Evolutionary conservation across 1,284 basidiomycete genomes (phyloP).

Genomic region (Cryptococcus floricola): DNA sequence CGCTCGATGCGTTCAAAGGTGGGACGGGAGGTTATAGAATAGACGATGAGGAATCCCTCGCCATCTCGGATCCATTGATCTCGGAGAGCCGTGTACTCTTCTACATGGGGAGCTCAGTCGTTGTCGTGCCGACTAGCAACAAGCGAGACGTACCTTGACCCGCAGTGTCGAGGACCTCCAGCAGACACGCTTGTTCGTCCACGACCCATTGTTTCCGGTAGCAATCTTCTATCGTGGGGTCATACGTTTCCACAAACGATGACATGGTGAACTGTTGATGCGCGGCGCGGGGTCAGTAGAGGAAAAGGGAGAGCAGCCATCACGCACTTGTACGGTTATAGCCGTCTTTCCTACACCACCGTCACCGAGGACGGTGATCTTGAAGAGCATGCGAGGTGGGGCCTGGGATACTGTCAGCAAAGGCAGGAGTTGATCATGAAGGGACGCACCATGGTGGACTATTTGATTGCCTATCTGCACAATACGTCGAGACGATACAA

Average conservation of each 20-base stretch:
- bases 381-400: constrained; percentile 42
- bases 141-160: constrained; percentile 67
- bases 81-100: constrained; percentile 94
- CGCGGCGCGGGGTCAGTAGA: neutral
- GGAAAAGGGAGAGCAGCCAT: neutral
- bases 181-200: constrained; percentile 84
- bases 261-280: constrained; percentile 73
- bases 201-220: constrained; percentile 89
- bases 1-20: constrained; percentile 92
- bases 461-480: neutral
- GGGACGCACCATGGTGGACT: neutral
- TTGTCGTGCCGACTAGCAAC: no score
- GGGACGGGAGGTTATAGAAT: constrained; percentile 91
- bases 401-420: neutral
- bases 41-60: constrained; percentile 97
- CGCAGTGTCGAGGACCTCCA: constrained; percentile 90
- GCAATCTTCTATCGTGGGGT: constrained; percentile 84
- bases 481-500: neutral
- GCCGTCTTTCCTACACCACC: constrained; percentile 98
- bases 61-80: constrained; percentile 99
- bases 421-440: neutral
- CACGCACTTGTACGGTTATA: constrained; percentile 80
- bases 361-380: constrained; percentile 86
- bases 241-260: constrained; percentile 71
- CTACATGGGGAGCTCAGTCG: constrained; percentile 49